Evolutionary conservation across 108 stramenopile genomes (phyloP).

Genomic region (Bacterosira constricta): DNA sequence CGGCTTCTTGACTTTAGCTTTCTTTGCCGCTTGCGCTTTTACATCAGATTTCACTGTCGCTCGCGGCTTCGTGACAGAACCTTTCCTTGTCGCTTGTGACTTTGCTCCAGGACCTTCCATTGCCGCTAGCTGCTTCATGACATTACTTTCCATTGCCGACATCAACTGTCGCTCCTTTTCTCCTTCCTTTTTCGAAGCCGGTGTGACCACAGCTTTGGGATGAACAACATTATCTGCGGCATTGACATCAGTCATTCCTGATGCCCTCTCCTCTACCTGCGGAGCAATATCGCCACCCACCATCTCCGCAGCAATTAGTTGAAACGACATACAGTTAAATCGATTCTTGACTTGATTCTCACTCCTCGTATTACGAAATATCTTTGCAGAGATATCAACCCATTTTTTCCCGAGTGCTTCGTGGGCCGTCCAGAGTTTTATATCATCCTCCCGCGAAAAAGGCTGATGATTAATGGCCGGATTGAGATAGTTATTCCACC

Average conservation of each 20-base stretch:
- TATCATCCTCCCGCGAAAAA: constrained; percentile 16
- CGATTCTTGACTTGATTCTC: constrained; percentile 30
- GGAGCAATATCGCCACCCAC: neutral
- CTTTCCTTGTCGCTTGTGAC: too few species aligned
- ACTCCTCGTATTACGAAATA: neutral
- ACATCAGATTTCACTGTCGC: too few species aligned
- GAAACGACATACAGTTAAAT: neutral
- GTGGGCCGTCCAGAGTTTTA: neutral
- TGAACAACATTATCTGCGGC: neutral
- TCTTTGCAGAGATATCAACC: neutral
- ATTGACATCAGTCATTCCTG: neutral
- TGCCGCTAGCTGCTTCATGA: too few species aligned
- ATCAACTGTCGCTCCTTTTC: too few species aligned
- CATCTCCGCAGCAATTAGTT: neutral
- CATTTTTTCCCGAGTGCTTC: constrained; percentile 1
- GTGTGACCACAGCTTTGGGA: too few species aligned
- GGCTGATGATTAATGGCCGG: neutral
- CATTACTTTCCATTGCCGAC: too few species aligned
- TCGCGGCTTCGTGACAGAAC: too few species aligned
- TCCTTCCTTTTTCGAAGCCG: too few species aligned
- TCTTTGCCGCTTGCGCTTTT: too few species aligned
- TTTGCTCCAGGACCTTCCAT: too few species aligned
- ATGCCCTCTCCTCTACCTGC: neutral
- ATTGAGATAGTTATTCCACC: constrained; percentile 10
- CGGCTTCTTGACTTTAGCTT: too few species aligned